Base-by-base conservation (phyloP, 164 flowering plant genomes). In the Nymphaea colorata region DNA sequence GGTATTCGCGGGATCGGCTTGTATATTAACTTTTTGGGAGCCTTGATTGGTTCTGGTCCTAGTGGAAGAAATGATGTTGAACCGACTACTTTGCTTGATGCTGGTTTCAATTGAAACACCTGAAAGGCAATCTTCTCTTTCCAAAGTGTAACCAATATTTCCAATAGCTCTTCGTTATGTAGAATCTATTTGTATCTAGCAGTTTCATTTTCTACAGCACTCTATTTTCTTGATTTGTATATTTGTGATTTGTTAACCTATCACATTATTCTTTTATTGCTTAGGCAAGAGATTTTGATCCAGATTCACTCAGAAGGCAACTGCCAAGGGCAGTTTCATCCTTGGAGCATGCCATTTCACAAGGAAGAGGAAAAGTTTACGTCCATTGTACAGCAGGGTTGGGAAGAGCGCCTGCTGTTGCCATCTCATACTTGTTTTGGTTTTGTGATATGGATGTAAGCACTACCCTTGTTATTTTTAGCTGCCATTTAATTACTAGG, bases 321-420 rank as follows among this genome's bases (percentile, higher is more conserved):
- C 70, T 91, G 67, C 97, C 98, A 4, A 87, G 85, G 76, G 96
- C 97, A 43, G 95, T 94, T 70, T 88, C 97, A 4, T 86, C 86
- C 43, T 64, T 94, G 74, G 96, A 94, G 76, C 85, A 94, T 94
- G 93, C 94, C 25, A 79, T 89, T 45, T 82, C 87, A n/a, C 87
- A 93, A 66, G 91, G 97, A 3, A 86, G 86, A 70, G 98, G 96
- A 64, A 83, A 74, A 72, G 87, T 83, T 0, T 93, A 89, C 69
- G 89, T 93, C 64, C 97, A 91, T 74, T 91, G 98, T 75, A 85
- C 97, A 4, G 98, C 97, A 70, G 98, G 98, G 69, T 71, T 93
- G 62, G 97, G 97, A 53, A 85, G 98, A 76, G 97, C 98, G 41
- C 97, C 97, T 3, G 98, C 97, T 25, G 90, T 89, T 77, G 90